Evolutionary conservation across 1,139 yeast genomes (phyloP), one percentile per base, ranked within the genome.

Genomic region (Hanseniaspora sp.): DNA sequence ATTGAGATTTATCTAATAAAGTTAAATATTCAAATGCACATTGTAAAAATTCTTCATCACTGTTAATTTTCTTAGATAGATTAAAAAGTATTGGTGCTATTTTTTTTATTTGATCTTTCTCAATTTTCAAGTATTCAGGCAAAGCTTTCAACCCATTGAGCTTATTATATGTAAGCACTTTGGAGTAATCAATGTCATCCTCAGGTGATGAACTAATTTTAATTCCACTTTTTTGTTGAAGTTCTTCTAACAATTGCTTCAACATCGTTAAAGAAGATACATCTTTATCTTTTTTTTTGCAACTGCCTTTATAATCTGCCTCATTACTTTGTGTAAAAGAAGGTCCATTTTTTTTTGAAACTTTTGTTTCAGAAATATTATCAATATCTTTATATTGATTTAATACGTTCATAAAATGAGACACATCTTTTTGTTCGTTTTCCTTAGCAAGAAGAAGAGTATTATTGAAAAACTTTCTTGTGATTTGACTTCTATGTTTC

Each of bases 11-110:
- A 5, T 44, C 33, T 23, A 46, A 35, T 8, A 29, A 28, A 23
- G n/a, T 39, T 4, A 64, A 44, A 29, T 60, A 53, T 3, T 46
- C 35, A 38, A 61, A 53, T 13, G 62, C 43, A 9, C 57, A 48
- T 12, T 58, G 55, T 29, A 63, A 51, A 33, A 64, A 49, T 40
- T 62, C 66, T 43, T 62, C 58, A 48, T 66, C 69, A 4, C 60
- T 62, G 17, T 57, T 57, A 1, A 65, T 57, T 3, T 49, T 42
- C 1, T 43, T 28, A 0, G 41, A 31, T 7, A 65, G 18, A 9
- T 52, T 41, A 2, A 48, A 52, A 1, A 63, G 40, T 46, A 61
- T 62, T 0, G 65, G 65, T 34, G 56, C 48, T 59, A 66, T 52
- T 5, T 58, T 60, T 15, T 53, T 54, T 4, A 59, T 59, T 51